A percentile compares a stretch with the other conserved stretches of the same genome.
Evolutionary conservation across 495 filamentous ascomycete species (phyloP).

Genomic region (Xylaria grammica): DNA sequence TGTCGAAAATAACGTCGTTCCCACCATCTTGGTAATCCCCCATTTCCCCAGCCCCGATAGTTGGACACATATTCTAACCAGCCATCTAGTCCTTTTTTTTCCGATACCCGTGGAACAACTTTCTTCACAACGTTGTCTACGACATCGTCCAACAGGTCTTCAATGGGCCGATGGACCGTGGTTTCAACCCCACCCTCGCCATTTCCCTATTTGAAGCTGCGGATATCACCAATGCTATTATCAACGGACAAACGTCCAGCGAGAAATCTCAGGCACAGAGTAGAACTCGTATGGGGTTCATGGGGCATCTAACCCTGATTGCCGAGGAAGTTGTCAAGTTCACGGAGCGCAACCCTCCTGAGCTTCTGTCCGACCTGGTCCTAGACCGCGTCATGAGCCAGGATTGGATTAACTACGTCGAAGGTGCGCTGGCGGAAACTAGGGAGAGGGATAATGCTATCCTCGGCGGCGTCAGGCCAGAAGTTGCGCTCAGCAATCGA

Average conservation of each 20-base stretch:
- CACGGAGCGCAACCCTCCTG: slow-evolving; percentile 89
- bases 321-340: slow-evolving; percentile 99
- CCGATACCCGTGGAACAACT: slow-evolving; percentile 99
- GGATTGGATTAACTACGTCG: slow-evolving; percentile 94
- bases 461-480: slow-evolving; percentile 92
- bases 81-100: slow-evolving; percentile 77
- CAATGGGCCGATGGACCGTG: slow-evolving; percentile 96
- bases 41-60: background rate
- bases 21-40: slow-evolving; percentile 83
- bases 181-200: slow-evolving; percentile 90
- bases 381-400: slow-evolving; percentile 85
- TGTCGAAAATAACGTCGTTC: slow-evolving; percentile 91
- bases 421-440: slow-evolving; percentile 91
- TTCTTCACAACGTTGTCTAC: slow-evolving; percentile 98
- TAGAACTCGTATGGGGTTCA: slow-evolving; percentile 94
- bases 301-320: slow-evolving; percentile 97
- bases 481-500: slow-evolving; percentile 69
- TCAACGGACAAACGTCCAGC: slow-evolving; percentile 84
- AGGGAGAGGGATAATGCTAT: slow-evolving; percentile 97
- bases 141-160: slow-evolving; percentile 99
- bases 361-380: slow-evolving; percentile 81
- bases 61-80: slow-evolving; percentile 20
- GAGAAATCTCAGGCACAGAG: slow-evolving; percentile 80
- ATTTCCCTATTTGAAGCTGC: slow-evolving; percentile 91
- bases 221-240: slow-evolving; percentile 86